A percentile compares a stretch with the other conserved stretches of the same genome.
Conservation (phyloP, 176 grass and related monocot species). For the Bromus sterilis region DNA sequence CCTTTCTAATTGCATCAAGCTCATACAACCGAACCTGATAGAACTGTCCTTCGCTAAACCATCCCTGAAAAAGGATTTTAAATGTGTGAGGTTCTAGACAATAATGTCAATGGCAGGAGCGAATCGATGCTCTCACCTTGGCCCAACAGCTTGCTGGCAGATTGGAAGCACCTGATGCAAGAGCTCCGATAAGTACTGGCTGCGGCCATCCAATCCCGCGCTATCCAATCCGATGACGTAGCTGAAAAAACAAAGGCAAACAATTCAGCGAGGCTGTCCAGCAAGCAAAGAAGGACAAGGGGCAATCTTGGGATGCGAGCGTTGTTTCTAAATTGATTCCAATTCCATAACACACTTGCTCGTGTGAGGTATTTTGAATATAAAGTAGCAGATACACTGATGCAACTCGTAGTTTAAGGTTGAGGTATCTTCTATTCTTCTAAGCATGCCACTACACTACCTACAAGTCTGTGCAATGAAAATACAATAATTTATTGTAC, state of each 20-base stretch:
- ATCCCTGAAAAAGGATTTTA: conserved; percentile 36
- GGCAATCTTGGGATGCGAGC: too few relatives aligned
- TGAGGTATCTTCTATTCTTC: neutral
- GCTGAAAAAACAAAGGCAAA: too few relatives aligned
- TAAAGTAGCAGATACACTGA: neutral
- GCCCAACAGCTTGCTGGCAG: too few relatives aligned
- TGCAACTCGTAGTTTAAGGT: neutral
- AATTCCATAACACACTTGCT: neutral
- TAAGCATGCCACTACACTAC: neutral
- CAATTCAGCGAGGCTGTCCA: too few relatives aligned
- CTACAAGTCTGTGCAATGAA: too few relatives aligned
- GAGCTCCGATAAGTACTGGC: too few relatives aligned
- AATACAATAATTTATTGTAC: neutral
- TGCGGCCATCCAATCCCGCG: too few relatives aligned
- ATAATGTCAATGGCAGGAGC: neutral
- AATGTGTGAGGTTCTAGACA: neutral
- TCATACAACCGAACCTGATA: conserved; percentile 64
- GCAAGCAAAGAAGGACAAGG: too few relatives aligned
- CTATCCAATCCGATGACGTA: too few relatives aligned
- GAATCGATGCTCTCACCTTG: too few relatives aligned
- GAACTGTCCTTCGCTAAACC: conserved; percentile 74
- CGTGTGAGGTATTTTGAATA: neutral
- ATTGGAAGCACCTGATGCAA: too few relatives aligned
- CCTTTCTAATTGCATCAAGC: conserved; percentile 68
- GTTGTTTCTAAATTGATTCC: too few relatives aligned